phyloP scores from a whole-genome alignment of 768 basidiomycete genomes.

The Auriculariales sp. region DNA sequence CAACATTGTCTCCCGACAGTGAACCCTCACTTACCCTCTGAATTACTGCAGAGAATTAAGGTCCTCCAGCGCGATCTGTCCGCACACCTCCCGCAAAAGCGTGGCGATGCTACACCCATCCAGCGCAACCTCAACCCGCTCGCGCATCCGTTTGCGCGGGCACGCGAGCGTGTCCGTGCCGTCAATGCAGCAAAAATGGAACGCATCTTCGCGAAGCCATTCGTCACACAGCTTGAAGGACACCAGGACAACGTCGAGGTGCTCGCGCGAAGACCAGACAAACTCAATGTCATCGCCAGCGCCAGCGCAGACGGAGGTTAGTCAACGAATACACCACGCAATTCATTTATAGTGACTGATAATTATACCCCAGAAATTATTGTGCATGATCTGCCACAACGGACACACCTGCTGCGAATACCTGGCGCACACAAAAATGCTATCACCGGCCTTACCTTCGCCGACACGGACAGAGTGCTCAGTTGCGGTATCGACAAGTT shows the following conservation, averaged over 20 bases:
- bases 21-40: not conserved
- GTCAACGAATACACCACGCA: slow-evolving; percentile 16
- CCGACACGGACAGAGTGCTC: slow-evolving; percentile 43
- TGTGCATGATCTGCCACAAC: slow-evolving; percentile 61
- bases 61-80: slow-evolving; percentile 76
- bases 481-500: slow-evolving; percentile 75
- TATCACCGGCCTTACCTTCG: slow-evolving; percentile 69
- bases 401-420: slow-evolving; percentile 38
- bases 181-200: slow-evolving; percentile 95
- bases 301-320: slow-evolving; percentile 93
- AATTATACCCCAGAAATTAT: slow-evolving; percentile 46
- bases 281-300: slow-evolving; percentile 69
- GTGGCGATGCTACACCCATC: slow-evolving; percentile 75
- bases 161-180: slow-evolving; percentile 86
- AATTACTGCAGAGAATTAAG: slow-evolving; percentile 55
- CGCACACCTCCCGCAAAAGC: slow-evolving; percentile 54
- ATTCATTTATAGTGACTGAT: not conserved
- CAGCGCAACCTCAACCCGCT: slow-evolving; percentile 87
- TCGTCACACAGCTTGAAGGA: slow-evolving; percentile 78
- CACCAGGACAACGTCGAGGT: slow-evolving; percentile 92
- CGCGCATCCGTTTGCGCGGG: slow-evolving; percentile 89
- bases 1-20: not conserved
- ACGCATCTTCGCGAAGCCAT: slow-evolving; percentile 94
- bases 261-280: slow-evolving; percentile 54
- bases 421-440: slow-evolving; percentile 73